Conservation (phyloP, 2,329 filamentous ascomycete genomes). For the Geoglossum cookeanum region DNA sequence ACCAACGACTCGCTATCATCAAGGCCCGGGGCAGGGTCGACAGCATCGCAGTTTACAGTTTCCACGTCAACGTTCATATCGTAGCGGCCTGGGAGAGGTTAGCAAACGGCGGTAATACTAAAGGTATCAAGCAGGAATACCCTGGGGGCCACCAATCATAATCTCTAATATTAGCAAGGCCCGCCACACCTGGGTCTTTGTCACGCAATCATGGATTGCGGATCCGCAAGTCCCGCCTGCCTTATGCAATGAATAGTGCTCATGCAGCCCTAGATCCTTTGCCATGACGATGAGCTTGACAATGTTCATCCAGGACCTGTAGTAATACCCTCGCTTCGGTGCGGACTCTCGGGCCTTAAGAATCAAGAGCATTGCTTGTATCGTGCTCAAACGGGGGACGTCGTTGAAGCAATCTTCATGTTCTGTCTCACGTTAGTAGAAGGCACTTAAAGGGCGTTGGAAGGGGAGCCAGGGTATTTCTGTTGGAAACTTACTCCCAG, state of each 20-base stretch:
- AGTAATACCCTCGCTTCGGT: constrained; percentile 87
- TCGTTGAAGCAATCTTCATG: constrained; percentile 92
- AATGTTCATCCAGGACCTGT: constrained; percentile 90
- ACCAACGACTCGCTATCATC: constrained; percentile 59
- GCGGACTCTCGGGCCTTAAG: constrained; percentile 83
- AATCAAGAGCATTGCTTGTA: constrained; percentile 74
- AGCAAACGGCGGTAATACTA: constrained; percentile 13
- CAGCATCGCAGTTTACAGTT: constrained; percentile 55
- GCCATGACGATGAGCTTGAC: constrained; percentile 87
- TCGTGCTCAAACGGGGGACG: constrained; percentile 70
- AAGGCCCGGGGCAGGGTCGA: constrained; percentile 41
- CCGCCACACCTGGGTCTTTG: constrained; percentile 82
- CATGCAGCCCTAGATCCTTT: constrained; percentile 75
- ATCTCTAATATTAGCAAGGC: constrained; percentile 68
- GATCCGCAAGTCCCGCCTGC: constrained; percentile 52
- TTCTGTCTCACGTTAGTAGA: constrained; percentile 28
- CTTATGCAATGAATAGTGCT: constrained; percentile 65
- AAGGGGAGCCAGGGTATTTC: neutral
- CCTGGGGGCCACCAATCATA: constrained; percentile 88
- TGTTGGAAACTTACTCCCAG: constrained; percentile 43
- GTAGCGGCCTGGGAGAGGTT: constrained; percentile 39
- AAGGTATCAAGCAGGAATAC: constrained; percentile 26
- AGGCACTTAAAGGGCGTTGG: neutral
- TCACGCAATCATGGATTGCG: constrained; percentile 53
- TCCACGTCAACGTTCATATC: constrained; percentile 60